phyloP scores from a whole-genome alignment of 148 eudicot species.

The Chenopodium album region DNA sequence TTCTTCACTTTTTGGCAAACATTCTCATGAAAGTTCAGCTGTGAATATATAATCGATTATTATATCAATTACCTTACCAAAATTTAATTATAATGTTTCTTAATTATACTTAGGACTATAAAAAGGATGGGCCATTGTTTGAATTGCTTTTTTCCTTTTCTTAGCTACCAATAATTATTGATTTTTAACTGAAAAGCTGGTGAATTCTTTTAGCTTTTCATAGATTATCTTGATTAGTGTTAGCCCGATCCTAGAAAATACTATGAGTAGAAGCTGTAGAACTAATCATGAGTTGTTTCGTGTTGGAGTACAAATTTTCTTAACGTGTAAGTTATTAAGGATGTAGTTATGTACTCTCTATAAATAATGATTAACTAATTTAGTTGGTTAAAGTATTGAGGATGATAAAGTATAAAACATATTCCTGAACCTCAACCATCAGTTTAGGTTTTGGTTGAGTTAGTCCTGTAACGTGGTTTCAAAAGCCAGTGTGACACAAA shows the following conservation, averaged over 20 bases:
- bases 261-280: not conserved
- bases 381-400: too few species aligned
- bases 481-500: too few species aligned
- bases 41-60: not conserved
- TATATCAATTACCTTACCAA: not conserved
- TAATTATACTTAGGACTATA: not conserved
- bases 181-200: not conserved
- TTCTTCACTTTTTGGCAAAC: conserved; percentile 20
- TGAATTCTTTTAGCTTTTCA: conserved; percentile 3
- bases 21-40: conserved; percentile 24
- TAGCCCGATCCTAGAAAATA: not conserved
- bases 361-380: too few species aligned
- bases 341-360: not conserved
- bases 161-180: not conserved
- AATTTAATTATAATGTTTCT: conserved; percentile 1
- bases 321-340: not conserved
- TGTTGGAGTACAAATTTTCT: not conserved
- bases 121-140: not conserved
- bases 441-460: too few species aligned
- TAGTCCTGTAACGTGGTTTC: too few species aligned
- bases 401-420: too few species aligned
- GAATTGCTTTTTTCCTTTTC: not conserved
- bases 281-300: not conserved
- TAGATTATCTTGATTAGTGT: not conserved
- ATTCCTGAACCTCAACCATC: too few species aligned